Evolutionary conservation across 805 yeast genomes (phyloP).

Genomic region (Cyberlindnera suaveolens): DNA sequence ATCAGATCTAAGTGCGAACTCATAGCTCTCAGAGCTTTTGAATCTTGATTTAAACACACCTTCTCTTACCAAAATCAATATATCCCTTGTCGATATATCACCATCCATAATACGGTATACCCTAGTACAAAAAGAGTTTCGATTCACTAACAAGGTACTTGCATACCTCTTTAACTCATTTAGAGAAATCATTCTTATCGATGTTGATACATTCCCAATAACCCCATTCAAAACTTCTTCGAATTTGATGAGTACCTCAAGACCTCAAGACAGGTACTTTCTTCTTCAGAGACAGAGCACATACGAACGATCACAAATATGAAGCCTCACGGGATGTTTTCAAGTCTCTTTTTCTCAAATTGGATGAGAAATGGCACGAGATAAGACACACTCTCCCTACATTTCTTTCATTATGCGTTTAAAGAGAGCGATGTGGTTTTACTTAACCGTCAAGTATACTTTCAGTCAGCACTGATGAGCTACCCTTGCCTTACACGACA

Average conservation of each 20-base stretch:
- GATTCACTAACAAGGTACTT: conserved; percentile 39
- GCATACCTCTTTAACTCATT: conserved; percentile 51
- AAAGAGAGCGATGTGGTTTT: no score
- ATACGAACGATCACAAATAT: conserved; percentile 4
- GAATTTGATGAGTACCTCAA: conserved; percentile 27
- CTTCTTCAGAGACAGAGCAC: conserved; percentile 39
- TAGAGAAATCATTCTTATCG: conserved; percentile 43
- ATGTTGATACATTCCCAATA: conserved; percentile 47
- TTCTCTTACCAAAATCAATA: conserved; percentile 10
- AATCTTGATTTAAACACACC: background rate
- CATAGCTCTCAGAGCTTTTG: background rate
- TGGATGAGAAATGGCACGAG: conserved; percentile 2
- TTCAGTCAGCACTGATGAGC: conserved; percentile 18
- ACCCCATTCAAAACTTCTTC: conserved; percentile 30
- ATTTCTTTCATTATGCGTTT: no score
- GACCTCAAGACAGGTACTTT: conserved; percentile 29
- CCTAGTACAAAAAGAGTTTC: conserved; percentile 13
- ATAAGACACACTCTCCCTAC: no score
- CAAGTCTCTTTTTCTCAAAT: conserved; percentile 5
- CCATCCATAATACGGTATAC: conserved; percentile 5
- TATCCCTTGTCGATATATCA: conserved; percentile 23
- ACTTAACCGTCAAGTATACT: no score
- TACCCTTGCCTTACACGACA: conserved; percentile 14
- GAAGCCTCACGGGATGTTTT: background rate
- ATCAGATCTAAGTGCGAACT: conserved; percentile 1